These are phyloP conservation scores for Mortierella sp. DNA, from an alignment of 371 early-diverging fungal genomes.

Conservation along the genomic window DNA sequence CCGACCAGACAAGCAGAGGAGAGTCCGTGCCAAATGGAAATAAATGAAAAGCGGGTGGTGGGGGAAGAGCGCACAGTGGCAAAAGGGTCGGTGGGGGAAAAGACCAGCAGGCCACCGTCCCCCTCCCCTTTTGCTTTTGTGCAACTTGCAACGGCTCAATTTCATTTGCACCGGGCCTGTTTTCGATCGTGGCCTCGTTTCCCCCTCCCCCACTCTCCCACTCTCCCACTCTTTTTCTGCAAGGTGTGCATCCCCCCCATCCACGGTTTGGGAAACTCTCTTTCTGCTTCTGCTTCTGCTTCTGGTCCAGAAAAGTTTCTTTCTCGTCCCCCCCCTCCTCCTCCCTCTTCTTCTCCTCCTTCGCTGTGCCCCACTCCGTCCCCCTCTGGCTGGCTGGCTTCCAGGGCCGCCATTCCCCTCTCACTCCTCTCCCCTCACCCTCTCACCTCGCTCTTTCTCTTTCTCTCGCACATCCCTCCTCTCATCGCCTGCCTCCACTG, in stretches of 20 bases:
- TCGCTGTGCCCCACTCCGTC: not conserved
- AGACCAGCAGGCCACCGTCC: too few species aligned
- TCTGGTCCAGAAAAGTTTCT: not conserved
- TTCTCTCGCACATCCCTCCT: not conserved
- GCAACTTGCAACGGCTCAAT: too few species aligned
- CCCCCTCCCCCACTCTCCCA: slow-evolving; percentile 3
- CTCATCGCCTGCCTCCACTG: too few species aligned
- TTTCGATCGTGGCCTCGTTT: not conserved
- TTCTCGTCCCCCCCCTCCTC: not conserved
- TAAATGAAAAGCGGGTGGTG: too few species aligned
- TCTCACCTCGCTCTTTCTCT: not conserved
- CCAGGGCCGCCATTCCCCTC: not conserved
- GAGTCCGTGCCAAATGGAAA: too few species aligned
- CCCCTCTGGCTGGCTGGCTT: not conserved
- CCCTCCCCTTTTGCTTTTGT: too few species aligned
- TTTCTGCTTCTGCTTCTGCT: not conserved
- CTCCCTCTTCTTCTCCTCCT: slow-evolving; percentile 3
- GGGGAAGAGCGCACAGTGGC: too few species aligned
- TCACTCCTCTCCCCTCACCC: slow-evolving; percentile 1
- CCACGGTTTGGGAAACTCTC: not conserved
- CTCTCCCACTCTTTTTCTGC: not conserved
- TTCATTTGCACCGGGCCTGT: too few species aligned
- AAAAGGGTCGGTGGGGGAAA: too few species aligned
- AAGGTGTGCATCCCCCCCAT: too few species aligned
- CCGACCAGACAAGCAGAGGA: too few species aligned